Evolutionary conservation across 139 green algal species (phyloP), one percentile per base, ranked within the genome.

Genomic region (Eudorina sp.): DNA sequence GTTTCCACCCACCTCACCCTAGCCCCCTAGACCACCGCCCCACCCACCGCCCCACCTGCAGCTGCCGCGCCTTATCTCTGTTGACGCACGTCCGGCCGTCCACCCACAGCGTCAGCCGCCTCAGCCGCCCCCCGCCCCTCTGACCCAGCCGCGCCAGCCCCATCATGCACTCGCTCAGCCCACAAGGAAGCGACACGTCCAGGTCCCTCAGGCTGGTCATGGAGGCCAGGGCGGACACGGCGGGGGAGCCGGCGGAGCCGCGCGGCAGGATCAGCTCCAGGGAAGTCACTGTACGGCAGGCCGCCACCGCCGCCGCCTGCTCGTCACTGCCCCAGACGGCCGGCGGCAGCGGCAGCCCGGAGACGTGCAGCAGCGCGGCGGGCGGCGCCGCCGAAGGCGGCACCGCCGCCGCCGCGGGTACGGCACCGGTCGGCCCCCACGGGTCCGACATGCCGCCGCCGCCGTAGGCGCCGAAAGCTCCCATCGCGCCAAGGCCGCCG

Each of bases 81-180:
- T 69, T 69, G 25, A 88, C 64, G 64, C 64, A 80, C 46, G 82
- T 80, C 13, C 66, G 60, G 34, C 46, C n/a, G 45, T 88, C 82
- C 68, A 88, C 82, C 82, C 82, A 88, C 66, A 88, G 48, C 45
- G 82, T 88, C 66, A 88, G 82, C 46, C 46, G 82, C 64, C 34
- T 11, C 62, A 88, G 82, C 46, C 66, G 45, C 46, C 62, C 78
- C 8, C 43, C 55, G n/a, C 78, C 34, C 19, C 45, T 31, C 48
- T 51, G 31, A 13, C 80, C 45, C 45, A 88, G 64, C 82, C 66
- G 18, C 9, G 82, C 64, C 82, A 88, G 82, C 21, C 64, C 82
- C 82, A 88, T 36, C 62, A 88, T 66, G 34, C 58, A 62, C 66
- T 88, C 82, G 66, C 82, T 80, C 19, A 41, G 66, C 6, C 82